A percentile compares a stretch with the other conserved stretches of the same genome.
phyloP scores from a whole-genome alignment of 306 rosid species.

The Casuarina glauca region DNA sequence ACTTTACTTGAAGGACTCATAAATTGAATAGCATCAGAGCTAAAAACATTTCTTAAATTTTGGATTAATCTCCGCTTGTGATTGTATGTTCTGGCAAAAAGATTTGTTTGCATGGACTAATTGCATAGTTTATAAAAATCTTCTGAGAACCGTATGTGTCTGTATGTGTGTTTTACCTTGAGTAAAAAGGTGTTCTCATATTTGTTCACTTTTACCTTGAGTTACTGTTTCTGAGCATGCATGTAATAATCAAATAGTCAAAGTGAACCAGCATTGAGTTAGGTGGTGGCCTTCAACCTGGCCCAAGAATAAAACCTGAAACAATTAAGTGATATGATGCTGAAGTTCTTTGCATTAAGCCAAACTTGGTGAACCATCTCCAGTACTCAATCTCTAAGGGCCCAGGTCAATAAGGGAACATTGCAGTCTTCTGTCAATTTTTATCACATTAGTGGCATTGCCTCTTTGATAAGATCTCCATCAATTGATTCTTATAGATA shows the following conservation, averaged over 20 bases:
- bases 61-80: background rate
- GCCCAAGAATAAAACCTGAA: background rate
- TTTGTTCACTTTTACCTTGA: too few species aligned
- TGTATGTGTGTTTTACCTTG: too few species aligned
- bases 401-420: background rate
- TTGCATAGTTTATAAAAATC: background rate
- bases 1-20: background rate
- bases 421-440: background rate
- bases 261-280: background rate
- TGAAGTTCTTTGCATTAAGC: constrained; percentile 1
- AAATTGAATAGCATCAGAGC: background rate
- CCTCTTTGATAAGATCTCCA: background rate
- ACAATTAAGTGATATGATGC: background rate
- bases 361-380: background rate
- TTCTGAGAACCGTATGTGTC: too few species aligned
- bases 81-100: background rate
- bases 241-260: background rate
- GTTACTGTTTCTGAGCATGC: too few species aligned
- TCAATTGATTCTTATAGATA: too few species aligned
- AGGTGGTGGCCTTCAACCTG: background rate
- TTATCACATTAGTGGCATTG: background rate
- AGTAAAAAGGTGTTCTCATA: too few species aligned
- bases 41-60: background rate
- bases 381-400: background rate
- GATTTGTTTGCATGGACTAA: background rate